These are phyloP conservation scores for Phlyctochytrium planicorne DNA, from an alignment of 192 early-diverging fungal species.

Conservation along the genomic window DNA sequence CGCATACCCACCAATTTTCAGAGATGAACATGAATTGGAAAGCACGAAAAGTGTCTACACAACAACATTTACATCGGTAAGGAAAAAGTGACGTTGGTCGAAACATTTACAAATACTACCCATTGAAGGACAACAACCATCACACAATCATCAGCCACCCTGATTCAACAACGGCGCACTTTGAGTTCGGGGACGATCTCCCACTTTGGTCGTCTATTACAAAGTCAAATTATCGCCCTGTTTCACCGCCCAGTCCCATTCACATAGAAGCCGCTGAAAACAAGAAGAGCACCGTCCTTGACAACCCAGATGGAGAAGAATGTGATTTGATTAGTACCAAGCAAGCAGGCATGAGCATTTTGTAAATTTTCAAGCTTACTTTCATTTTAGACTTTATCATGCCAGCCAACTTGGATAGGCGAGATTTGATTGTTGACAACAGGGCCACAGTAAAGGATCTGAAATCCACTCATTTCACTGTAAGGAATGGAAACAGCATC, in stretches of 20 bases:
- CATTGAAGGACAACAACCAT: no score
- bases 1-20: conserved; percentile 20
- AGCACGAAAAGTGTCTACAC: conserved; percentile 9
- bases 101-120: no score
- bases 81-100: background rate
- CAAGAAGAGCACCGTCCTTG: conserved; percentile 20
- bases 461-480: conserved; percentile 22
- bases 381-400: no score
- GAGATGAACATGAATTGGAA: conserved; percentile 6
- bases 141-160: no score
- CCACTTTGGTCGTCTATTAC: background rate
- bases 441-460: conserved; percentile 22
- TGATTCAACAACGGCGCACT: conserved; percentile 11
- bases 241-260: conserved; percentile 5
- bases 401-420: conserved; percentile 14
- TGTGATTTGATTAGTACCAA: conserved; percentile 3
- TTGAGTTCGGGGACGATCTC: conserved; percentile 18
- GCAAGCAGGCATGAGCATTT: conserved; percentile 4
- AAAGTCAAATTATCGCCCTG: background rate
- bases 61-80: conserved; percentile 2
- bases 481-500: background rate
- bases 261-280: conserved; percentile 12
- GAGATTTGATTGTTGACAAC: conserved; percentile 18
- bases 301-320: conserved; percentile 20
- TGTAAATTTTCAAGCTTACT: no score